A percentile compares a stretch with the other conserved stretches of the same genome.
Evolutionary conservation across 495 filamentous ascomycete species (phyloP).

Genomic region (Saxophila tyrrhenica): DNA sequence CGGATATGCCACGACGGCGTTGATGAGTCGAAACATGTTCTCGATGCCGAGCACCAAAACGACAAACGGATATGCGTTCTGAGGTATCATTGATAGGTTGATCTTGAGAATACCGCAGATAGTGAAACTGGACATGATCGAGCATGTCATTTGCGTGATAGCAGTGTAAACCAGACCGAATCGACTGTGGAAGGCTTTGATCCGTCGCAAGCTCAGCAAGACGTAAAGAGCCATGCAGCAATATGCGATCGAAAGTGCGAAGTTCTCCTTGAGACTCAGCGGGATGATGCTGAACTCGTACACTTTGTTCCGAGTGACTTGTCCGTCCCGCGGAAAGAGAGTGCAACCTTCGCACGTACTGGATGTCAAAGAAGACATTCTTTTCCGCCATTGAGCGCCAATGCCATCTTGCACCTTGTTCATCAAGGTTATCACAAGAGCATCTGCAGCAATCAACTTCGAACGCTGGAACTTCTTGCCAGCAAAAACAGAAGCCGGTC

Average conservation of each 20-base stretch:
- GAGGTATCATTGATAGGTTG: slow-evolving; percentile 30
- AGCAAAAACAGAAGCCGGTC: slow-evolving; percentile 63
- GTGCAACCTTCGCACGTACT: slow-evolving; percentile 40
- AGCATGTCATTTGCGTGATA: slow-evolving; percentile 43
- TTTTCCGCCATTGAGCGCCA: slow-evolving; percentile 47
- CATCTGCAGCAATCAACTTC: slow-evolving; percentile 53
- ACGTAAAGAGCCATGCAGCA: slow-evolving; percentile 46
- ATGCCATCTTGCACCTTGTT: slow-evolving; percentile 48
- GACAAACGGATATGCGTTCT: slow-evolving; percentile 54
- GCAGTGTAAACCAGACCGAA: slow-evolving; percentile 53
- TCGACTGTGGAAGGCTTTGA: slow-evolving; percentile 56
- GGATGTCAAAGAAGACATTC: slow-evolving; percentile 37
- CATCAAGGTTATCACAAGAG: slow-evolving; percentile 60
- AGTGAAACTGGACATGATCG: slow-evolving; percentile 39
- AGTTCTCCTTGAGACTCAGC: slow-evolving; percentile 47
- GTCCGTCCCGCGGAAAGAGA: slow-evolving; percentile 47
- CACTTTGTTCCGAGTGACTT: slow-evolving; percentile 39
- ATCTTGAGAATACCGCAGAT: slow-evolving; percentile 32
- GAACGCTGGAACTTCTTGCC: slow-evolving; percentile 56
- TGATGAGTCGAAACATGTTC: slow-evolving; percentile 59
- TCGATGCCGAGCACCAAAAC: slow-evolving; percentile 58
- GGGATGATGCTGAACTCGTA: slow-evolving; percentile 66
- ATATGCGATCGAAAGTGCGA: slow-evolving; percentile 50
- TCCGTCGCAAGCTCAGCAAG: slow-evolving; percentile 43
- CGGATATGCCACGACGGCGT: slow-evolving; percentile 54